These are phyloP conservation scores for Phytophthora boehmeriae DNA, from an alignment of 352 stramenopile species.

Conservation along the genomic window DNA sequence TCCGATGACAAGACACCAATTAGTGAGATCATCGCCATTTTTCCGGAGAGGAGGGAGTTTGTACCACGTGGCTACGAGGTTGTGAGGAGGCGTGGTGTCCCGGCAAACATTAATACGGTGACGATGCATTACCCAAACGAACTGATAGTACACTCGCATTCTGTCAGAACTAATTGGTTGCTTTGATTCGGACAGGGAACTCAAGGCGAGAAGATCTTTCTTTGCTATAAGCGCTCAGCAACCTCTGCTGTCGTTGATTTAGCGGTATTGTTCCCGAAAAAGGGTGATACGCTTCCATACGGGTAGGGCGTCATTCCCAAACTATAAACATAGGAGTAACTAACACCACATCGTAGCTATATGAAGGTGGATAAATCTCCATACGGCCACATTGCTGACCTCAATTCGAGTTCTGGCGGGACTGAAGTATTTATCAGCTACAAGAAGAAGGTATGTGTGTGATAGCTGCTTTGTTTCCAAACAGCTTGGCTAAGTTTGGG, in stretches of 20 bases:
- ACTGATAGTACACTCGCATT: not conserved
- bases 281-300: conserved; percentile 85
- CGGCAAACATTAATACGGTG: conserved; percentile 82
- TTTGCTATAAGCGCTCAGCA: conserved; percentile 77
- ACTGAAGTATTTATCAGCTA: conserved; percentile 84
- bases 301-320: conserved; percentile 38
- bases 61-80: conserved; percentile 82
- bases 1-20: conserved; percentile 62
- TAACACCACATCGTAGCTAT: conserved; percentile 45
- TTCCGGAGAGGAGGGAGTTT: conserved; percentile 77
- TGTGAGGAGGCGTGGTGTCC: conserved; percentile 56
- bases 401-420: conserved; percentile 74
- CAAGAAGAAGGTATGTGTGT: conserved; percentile 69
- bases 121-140: not conserved
- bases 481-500: too few relatives aligned
- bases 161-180: not conserved
- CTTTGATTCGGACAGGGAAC: conserved; percentile 49
- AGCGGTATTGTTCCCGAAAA: conserved; percentile 76
- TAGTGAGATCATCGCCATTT: conserved; percentile 79
- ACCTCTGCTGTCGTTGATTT: conserved; percentile 71
- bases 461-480: not conserved
- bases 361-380: conserved; percentile 80
- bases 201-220: conserved; percentile 80
- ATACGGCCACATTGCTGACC: conserved; percentile 67
- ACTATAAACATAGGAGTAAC: not conserved